Evolutionary conservation across 23 red algal genomes (phyloP), one percentile per base, ranked within the genome.

Genomic region (Cyanidioschyzon merolae): DNA sequence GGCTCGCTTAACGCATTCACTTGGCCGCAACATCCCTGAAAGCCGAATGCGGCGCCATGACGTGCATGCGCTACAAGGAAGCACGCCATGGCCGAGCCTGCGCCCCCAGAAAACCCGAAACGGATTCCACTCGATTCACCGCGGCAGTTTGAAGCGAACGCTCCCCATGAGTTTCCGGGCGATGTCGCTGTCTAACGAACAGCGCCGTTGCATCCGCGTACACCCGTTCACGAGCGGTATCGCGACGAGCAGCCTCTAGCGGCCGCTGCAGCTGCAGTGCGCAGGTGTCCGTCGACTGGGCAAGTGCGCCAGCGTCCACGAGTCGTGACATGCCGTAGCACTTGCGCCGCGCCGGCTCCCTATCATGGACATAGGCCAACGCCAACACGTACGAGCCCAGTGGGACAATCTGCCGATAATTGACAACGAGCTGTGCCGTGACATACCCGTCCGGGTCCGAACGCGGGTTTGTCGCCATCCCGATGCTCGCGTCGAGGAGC

Each of bases 401-500:
- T 27, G 63, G 63, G 7, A 71, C 32, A 7, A 71, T 71, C 21
- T 27, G 63, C 12, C 63, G 63, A 35, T 71, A 71, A 32, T 71
- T 71, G 12, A 71, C 63, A 7, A 35, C 32, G 7, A 71, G 63
- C 63, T 71, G 63, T 27, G 63, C 63, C 12, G 63, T 71, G 16
- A 71, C n/a, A 71, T 71, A 71, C 32, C 63, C 63, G n/a, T 71
- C 63, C 16, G 63, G 63, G n/a, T 71, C n/a, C 16, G 63, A 71
- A 25, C 21, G 63, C 63, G 63, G 63, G 29, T 71, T 71, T 7
- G 63, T 71, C 7, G 63, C 63, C 63, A 71, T 71, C 29, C 63
- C 63, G 29, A 71, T 71, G 29, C 63, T 32, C 63, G 63, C 63
- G 32, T 71, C 63, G 12, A 71, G 63, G 12, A 71, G 2, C 16